phyloP scores from a whole-genome alignment of 108 stramenopile species.

The Mayamaea pseudoterrestris region DNA sequence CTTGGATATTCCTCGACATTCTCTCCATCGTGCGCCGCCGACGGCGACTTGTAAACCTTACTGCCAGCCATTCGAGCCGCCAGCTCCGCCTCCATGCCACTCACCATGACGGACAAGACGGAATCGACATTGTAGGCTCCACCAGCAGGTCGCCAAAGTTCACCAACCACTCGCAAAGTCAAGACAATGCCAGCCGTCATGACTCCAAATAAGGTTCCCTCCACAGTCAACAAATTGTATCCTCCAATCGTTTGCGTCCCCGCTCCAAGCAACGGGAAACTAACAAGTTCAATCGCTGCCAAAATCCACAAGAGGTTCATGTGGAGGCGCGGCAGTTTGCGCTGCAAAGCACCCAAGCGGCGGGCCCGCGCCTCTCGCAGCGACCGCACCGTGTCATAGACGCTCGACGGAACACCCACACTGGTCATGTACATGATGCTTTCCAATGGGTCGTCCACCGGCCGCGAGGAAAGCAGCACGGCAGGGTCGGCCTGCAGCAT shows the following conservation, averaged over 20 bases:
- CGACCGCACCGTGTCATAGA: slow-evolving; percentile 79
- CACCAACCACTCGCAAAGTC: slow-evolving; percentile 52
- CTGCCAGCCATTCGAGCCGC: slow-evolving; percentile 32
- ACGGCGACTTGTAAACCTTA: too few relatives aligned
- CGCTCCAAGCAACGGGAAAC: slow-evolving; percentile 77
- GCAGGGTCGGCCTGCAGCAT: slow-evolving; percentile 57
- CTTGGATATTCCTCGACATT: too few relatives aligned
- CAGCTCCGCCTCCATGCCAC: slow-evolving; percentile 63
- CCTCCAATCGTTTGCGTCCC: slow-evolving; percentile 77
- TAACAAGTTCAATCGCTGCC: slow-evolving; percentile 48
- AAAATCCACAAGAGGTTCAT: slow-evolving; percentile 68
- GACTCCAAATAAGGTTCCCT: slow-evolving; percentile 33
- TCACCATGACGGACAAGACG: slow-evolving; percentile 64
- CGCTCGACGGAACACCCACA: slow-evolving; percentile 72
- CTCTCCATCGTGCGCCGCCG: too few relatives aligned
- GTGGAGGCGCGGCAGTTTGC: slow-evolving; percentile 66
- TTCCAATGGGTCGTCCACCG: slow-evolving; percentile 82
- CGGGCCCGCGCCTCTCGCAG: slow-evolving; percentile 71
- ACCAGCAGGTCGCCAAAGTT: slow-evolving; percentile 44
- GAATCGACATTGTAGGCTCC: slow-evolving; percentile 77
- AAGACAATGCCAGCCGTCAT: slow-evolving; percentile 59
- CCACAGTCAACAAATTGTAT: slow-evolving; percentile 49
- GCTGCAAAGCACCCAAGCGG: slow-evolving; percentile 66
- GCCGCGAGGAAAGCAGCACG: slow-evolving; percentile 44
- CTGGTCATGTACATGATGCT: slow-evolving; percentile 79